Percentiles rank a stretch among this genome's conserved stretches.
These are phyloP conservation scores for Dittrichia graveolens DNA, from an alignment of 129 eudicot genomes.

Conservation along the genomic window DNA sequence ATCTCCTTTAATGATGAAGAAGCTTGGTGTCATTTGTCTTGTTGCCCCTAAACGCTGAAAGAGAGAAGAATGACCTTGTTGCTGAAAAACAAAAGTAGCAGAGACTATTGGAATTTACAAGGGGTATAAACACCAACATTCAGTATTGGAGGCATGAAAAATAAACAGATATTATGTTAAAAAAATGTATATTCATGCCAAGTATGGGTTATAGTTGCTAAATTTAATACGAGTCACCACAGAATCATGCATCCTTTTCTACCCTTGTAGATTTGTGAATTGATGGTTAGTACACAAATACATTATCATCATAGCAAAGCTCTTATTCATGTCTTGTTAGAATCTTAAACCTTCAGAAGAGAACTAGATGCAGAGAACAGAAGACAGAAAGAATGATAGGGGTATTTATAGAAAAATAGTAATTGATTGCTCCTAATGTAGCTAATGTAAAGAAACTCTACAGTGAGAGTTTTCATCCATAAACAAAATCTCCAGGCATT, in stretches of 20 bases:
- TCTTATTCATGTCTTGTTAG: too few species aligned
- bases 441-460: too few species aligned
- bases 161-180: background rate
- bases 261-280: too few species aligned
- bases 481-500: too few species aligned
- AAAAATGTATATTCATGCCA: conserved; percentile 1
- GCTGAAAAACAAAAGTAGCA: conserved; percentile 66
- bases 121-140: conserved; percentile 24
- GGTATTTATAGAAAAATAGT: too few species aligned
- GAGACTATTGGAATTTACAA: conserved; percentile 40
- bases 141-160: background rate
- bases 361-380: too few species aligned
- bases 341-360: too few species aligned
- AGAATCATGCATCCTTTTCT: background rate
- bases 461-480: too few species aligned
- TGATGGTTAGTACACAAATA: too few species aligned
- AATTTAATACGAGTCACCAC: background rate
- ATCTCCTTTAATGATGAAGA: conserved; percentile 34
- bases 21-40: conserved; percentile 57
- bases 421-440: too few species aligned
- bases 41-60: conserved; percentile 94
- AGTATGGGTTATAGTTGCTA: background rate
- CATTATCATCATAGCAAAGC: too few species aligned
- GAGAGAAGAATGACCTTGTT: conserved; percentile 97
- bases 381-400: too few species aligned